Conservation (phyloP, 345 rosid species). For the Pugionium cornutum region DNA sequence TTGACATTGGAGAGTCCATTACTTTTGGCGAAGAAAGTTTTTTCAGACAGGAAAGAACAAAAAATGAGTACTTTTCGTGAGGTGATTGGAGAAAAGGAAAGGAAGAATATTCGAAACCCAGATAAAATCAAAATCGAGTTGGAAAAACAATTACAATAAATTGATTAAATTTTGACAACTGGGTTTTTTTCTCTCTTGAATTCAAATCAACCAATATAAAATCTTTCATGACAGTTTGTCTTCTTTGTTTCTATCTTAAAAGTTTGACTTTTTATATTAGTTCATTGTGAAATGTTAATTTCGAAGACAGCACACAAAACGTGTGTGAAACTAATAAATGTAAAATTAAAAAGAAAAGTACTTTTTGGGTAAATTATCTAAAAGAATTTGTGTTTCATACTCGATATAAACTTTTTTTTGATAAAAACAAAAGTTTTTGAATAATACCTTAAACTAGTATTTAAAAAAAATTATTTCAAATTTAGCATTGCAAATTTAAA, state of each 20-base stretch:
- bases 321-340: background rate
- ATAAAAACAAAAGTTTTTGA: too few relatives aligned
- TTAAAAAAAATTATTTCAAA: too few relatives aligned
- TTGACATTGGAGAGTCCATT: slow-evolving; percentile 18
- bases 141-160: background rate
- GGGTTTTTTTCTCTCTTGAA: slow-evolving; percentile 7
- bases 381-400: too few relatives aligned
- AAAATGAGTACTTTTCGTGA: slow-evolving; percentile 23
- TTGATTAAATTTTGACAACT: slow-evolving; percentile 17
- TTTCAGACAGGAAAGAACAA: background rate
- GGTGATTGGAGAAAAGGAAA: slow-evolving; percentile 25
- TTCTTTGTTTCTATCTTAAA: slow-evolving; percentile 9
- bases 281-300: slow-evolving; percentile 4
- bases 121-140: background rate
- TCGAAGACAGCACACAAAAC: slow-evolving; percentile 34
- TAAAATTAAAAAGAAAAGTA: too few relatives aligned
- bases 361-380: too few relatives aligned
- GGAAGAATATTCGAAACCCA: slow-evolving; percentile 37
- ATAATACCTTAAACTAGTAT: too few relatives aligned
- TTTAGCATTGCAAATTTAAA: too few relatives aligned
- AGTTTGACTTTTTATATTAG: too few relatives aligned
- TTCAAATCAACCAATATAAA: slow-evolving; percentile 25
- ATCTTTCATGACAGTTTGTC: slow-evolving; percentile 27
- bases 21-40: slow-evolving; percentile 24
- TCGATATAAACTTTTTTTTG: too few relatives aligned